A percentile compares a stretch with the other conserved stretches of the same genome.
Conservation (phyloP, 495 filamentous ascomycete genomes). For the Chlorociboria aeruginascens region DNA sequence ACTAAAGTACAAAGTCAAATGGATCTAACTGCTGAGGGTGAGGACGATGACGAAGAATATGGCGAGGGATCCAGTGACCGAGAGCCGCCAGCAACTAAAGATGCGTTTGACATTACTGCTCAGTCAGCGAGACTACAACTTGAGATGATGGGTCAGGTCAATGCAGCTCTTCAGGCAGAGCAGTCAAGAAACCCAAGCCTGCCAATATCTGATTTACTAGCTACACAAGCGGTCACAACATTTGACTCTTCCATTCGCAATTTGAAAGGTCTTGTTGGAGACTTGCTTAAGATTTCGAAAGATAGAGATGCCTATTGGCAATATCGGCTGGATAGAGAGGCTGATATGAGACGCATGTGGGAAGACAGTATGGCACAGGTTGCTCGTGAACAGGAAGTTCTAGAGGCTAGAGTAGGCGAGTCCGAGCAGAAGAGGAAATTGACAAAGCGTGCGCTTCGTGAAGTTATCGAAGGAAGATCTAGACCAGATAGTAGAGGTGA, state of each 20-base stretch:
- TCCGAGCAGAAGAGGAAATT: constrained; percentile 80
- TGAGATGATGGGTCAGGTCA: constrained; percentile 75
- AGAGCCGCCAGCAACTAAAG: constrained; percentile 64
- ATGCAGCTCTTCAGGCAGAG: constrained; percentile 67
- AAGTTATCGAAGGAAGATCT: constrained; percentile 60
- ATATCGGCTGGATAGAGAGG: constrained; percentile 81
- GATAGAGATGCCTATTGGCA: constrained; percentile 97
- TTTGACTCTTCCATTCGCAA: constrained; percentile 85
- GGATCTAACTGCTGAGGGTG: constrained; percentile 30
- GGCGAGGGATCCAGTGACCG: constrained; percentile 72
- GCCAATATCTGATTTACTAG: constrained; percentile 58
- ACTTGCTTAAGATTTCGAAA: constrained; percentile 78
- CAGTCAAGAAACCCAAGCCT: constrained; percentile 53
- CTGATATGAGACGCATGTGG: constrained; percentile 84
- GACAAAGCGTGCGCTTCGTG: constrained; percentile 80
- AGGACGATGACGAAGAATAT: constrained; percentile 68
- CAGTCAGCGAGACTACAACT: constrained; percentile 90
- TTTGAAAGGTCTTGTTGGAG: constrained; percentile 73
- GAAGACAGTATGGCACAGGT: constrained; percentile 97
- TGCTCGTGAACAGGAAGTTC: constrained; percentile 81
- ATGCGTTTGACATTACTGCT: constrained; percentile 89
- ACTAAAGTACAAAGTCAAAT: constrained; percentile 30
- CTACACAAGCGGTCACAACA: constrained; percentile 67
- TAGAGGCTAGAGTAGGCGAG: constrained; percentile 78
- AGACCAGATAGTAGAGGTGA: constrained; percentile 27